phyloP scores from a whole-genome alignment of 768 basidiomycete genomes.

The Podaxis rugospora region DNA sequence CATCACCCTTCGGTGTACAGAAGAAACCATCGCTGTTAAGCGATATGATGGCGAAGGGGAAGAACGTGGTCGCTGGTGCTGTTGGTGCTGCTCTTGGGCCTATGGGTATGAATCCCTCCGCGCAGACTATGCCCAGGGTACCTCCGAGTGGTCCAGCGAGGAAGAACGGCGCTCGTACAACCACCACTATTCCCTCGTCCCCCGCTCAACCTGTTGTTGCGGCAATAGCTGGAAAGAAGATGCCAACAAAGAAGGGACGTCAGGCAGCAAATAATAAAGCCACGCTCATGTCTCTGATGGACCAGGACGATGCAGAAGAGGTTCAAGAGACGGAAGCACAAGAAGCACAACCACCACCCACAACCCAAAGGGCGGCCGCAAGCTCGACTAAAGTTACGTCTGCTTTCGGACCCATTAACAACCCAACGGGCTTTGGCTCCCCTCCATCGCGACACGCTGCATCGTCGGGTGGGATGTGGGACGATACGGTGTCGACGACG shows the following conservation, averaged over 20 bases:
- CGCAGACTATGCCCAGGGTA: not conserved
- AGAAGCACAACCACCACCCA: not conserved
- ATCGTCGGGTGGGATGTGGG: conserved; percentile 7
- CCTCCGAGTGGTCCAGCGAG: not conserved
- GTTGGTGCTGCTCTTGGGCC: not conserved
- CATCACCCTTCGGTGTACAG: not conserved
- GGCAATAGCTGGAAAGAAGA: not conserved
- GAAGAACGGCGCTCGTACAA: not conserved
- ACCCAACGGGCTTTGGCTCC: not conserved
- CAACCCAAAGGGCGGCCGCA: not conserved
- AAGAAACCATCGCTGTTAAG: conserved; percentile 7
- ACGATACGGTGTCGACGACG: conserved; percentile 6
- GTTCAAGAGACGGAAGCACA: not conserved
- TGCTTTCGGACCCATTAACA: not conserved
- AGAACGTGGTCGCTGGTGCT: conserved; percentile 3
- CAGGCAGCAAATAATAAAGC: conserved; percentile 4
- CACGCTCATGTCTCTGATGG: not conserved
- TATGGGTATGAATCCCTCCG: not conserved
- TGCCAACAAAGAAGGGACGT: not conserved
- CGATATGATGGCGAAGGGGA: conserved; percentile 8
- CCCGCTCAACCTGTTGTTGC: not conserved
- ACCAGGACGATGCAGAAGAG: conserved; percentile 1
- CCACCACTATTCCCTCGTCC: not conserved
- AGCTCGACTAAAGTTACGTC: conserved; percentile 4
- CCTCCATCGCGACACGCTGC: not conserved